Conservation (phyloP, 1,284 basidiomycete species). For the Melampsora medusae region DNA sequence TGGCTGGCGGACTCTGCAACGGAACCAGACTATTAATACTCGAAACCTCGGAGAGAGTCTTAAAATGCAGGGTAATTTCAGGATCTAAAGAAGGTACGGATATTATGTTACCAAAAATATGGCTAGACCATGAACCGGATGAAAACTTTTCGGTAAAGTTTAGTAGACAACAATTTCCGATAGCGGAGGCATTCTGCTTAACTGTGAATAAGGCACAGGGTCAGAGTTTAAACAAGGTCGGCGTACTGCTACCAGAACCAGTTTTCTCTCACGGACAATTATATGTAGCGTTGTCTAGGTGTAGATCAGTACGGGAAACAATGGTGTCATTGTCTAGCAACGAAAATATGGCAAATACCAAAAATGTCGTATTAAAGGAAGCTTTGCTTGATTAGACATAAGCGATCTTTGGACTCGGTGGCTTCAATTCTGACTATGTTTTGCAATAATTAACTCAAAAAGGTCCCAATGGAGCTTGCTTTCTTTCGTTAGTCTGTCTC, state of each 20-base stretch:
- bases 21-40: conserved; percentile 1
- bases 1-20: background rate
- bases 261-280: conserved; percentile 59
- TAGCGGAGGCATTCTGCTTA: conserved; percentile 57
- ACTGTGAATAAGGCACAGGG: conserved; percentile 60
- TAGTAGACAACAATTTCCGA: conserved; percentile 56
- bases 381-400: no score
- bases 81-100: background rate
- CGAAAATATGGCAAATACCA: no score
- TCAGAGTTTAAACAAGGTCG: conserved; percentile 55
- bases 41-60: background rate
- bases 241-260: conserved; percentile 53
- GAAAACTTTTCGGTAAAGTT: conserved; percentile 43
- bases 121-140: background rate
- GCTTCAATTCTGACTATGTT: no score
- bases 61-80: background rate
- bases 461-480: no score
- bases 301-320: no score
- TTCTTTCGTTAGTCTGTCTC: no score
- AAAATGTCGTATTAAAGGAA: no score
- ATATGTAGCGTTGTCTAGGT: conserved; percentile 57
- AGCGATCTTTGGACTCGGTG: no score
- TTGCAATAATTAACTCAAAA: no score
- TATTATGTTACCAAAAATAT: conserved; percentile 10
- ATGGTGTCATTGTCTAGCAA: no score